Base-by-base conservation (phyloP, 2,329 filamentous ascomycete genomes). In the Westerdykella aurantiaca region DNA sequence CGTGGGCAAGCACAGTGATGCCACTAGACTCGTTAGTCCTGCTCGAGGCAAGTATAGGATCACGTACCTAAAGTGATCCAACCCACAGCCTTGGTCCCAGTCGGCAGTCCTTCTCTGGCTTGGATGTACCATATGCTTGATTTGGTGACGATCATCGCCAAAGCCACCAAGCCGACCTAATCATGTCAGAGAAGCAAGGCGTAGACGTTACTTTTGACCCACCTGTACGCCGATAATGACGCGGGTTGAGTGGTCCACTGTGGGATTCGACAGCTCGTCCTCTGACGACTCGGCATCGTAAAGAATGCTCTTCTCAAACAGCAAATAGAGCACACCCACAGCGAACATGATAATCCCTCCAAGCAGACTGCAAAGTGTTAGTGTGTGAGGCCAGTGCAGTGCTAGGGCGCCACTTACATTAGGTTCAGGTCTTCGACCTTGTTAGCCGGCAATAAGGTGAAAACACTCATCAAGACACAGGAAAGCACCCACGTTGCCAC, bases 91-190 rank as follows among this genome's bases (percentile, higher is more conserved):
- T 96, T 88, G 54, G 95, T 95, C 10, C 93, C 93, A 9, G 83
- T 74, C 9, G 91, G 91, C 35, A 98, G 73, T 6, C 93, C 93
- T 51, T 82, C 72, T 63, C 87, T 94, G 22, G 88, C 84, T 66
- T 95, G 88, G 9, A 98, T 68, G 17, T 89, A 94, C 43, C 84
- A 69, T n/a, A 85, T 81, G 61, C 88, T 96, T 2, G 88, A 94
- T 37, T 83, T 79, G 6, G 93, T 98, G 16, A 97, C 86, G 42
- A 91, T 63, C 73, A 95, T 88, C 7, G 91, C 80, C 41, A 97
- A 75, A 6, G 86, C 64, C 34, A 94, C 79, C 41, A 97, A 76
- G 0, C 91, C 91, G 45, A 89, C 69, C 76, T 85, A 58, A 45
- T 34, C 13, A 22, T 25, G 29, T 16, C 34, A 5, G 29, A 6